Base-by-base conservation (phyloP, 345 rosid genomes). In the Cardamine resedifolia region DNA sequence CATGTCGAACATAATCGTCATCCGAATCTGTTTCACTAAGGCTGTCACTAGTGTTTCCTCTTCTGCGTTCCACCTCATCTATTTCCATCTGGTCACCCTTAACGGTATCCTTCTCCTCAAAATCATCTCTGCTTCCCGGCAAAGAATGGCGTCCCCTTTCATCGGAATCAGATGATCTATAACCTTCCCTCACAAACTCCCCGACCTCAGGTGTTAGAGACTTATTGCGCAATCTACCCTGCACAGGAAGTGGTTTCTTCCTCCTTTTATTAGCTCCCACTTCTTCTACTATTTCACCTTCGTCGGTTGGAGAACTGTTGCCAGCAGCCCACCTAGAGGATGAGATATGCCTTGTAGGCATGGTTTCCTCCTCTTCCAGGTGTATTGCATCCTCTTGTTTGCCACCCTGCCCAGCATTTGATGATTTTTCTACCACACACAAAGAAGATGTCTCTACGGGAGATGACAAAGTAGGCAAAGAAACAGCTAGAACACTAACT, bases 251-350 rank as follows among this genome's bases (percentile, higher is more conserved):
- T 52, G 74, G 70, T 78, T 84, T 86, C 72, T 85, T 95, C 82
- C 88, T 86, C 74, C 83, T 90, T 80, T 70, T 92, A 56, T 78
- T 81, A 59, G 73, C 62, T 79, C 78, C 93, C 68, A 76, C 86
- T 72, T 84, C 86, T 66, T 88, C 97, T 41, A 86, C 77, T 48
- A 94, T 85, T 68, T 91, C 98, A 73, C 96, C 96, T 77, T 91
- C 91, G 71, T 89, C 98, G 75, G 71, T 80, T 5, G 99, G 98
- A 75, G 99, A 92, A 78, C 72, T 85, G 78, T 85, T 81, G 7
- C 96, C 92, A 59, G 89, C 83, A 10, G 98, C 99, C 99, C 99
- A 96, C 75, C 97, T 88, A 5, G 99, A 96, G 71, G 94, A 92
- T 24, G 96, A 91, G 57, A 96, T 96, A 80, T 92, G 88, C 64